phyloP scores from a whole-genome alignment of 495 filamentous ascomycete genomes.

The Hyphodiscus hymeniophilus region DNA sequence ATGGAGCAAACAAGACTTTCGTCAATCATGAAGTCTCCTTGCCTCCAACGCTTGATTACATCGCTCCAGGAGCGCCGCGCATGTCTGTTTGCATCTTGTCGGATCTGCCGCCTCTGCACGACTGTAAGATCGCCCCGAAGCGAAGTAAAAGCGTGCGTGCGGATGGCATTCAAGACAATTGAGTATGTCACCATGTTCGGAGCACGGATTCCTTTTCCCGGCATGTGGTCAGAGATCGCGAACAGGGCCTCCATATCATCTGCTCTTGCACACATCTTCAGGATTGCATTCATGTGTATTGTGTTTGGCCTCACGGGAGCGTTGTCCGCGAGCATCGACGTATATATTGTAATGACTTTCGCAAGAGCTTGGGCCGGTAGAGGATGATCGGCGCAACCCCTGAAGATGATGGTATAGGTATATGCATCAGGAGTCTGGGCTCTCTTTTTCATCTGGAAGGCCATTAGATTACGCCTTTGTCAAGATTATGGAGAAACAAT shows the following conservation, averaged over 20 bases:
- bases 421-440: conserved; percentile 60
- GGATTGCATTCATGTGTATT: conserved; percentile 77
- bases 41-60: conserved; percentile 60
- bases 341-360: conserved; percentile 62
- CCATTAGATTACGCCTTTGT: neutral
- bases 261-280: conserved; percentile 67
- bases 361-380: conserved; percentile 43
- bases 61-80: conserved; percentile 74
- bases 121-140: conserved; percentile 17
- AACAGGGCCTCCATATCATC: conserved; percentile 68
- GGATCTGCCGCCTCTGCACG: conserved; percentile 26
- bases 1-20: conserved; percentile 67
- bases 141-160: conserved; percentile 14
- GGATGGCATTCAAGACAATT: conserved; percentile 62
- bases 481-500: neutral
- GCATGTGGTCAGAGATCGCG: conserved; percentile 55
- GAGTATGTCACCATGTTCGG: conserved; percentile 70
- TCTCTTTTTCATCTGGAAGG: conserved; percentile 84
- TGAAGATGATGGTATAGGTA: conserved; percentile 78
- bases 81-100: conserved; percentile 36
- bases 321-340: conserved; percentile 53
- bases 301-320: conserved; percentile 55
- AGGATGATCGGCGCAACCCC: conserved; percentile 54
- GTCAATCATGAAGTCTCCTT: conserved; percentile 60
- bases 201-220: conserved; percentile 47